These are phyloP conservation scores for Populus hybrid DNA, from an alignment of 441 rosid species.

Conservation along the genomic window DNA sequence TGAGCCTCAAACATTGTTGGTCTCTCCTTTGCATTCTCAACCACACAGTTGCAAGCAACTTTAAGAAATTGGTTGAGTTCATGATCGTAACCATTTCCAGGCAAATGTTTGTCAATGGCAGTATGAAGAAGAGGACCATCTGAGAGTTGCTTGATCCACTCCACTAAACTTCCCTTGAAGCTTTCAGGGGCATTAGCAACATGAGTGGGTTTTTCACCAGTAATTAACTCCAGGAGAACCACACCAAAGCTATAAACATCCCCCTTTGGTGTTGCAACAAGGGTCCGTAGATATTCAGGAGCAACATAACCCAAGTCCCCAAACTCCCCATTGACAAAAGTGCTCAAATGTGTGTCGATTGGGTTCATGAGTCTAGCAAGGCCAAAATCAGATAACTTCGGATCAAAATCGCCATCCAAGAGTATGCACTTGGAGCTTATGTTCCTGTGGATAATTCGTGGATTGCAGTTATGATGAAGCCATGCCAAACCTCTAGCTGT, in stretches of 20 bases:
- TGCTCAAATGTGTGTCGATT: conserved; percentile 75
- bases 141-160: conserved; percentile 57
- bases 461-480: conserved; percentile 82
- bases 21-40: conserved; percentile 66
- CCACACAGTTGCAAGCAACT: conserved; percentile 70
- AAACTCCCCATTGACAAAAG: conserved; percentile 89
- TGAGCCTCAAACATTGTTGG: conserved; percentile 84
- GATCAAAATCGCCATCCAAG: conserved; percentile 73
- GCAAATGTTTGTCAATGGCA: conserved; percentile 55
- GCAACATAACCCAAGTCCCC: conserved; percentile 93
- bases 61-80: conserved; percentile 75
- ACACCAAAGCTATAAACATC: conserved; percentile 92
- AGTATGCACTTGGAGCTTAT: conserved; percentile 84
- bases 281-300: conserved; percentile 83
- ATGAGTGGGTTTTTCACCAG: conserved; percentile 72
- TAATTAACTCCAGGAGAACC: conserved; percentile 84
- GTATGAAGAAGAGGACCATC: conserved; percentile 49
- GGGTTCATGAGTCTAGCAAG: conserved; percentile 92
- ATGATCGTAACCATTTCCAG: conserved; percentile 54
- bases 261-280: conserved; percentile 87
- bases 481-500: too few species aligned
- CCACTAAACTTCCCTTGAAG: conserved; percentile 81
- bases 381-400: conserved; percentile 87
- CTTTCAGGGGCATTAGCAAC: conserved; percentile 53
- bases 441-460: conserved; percentile 85